phyloP scores from a whole-genome alignment of 805 yeast species.

The Ogataea pilisensis region DNA sequence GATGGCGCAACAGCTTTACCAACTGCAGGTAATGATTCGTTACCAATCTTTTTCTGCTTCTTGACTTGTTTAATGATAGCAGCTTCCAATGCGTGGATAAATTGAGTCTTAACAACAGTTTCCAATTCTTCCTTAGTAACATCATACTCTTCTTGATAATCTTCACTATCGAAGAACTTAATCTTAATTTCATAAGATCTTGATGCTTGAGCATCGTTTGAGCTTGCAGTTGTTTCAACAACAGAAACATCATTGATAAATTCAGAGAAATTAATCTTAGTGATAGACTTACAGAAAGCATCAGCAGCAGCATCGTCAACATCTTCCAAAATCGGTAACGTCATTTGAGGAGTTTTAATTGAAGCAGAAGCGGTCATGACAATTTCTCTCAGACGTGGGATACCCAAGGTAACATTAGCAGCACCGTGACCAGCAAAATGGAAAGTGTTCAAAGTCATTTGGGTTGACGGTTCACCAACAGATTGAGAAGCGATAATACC shows the following conservation, averaged over 20 bases:
- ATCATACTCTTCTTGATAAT: conserved; percentile 86
- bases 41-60: conserved; percentile 59
- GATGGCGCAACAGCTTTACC: conserved; percentile 68
- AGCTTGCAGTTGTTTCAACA: conserved; percentile 78
- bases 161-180: conserved; percentile 68
- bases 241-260: conserved; percentile 81
- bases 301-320: conserved; percentile 87
- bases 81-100: conserved; percentile 66
- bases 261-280: conserved; percentile 81
- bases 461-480: conserved; percentile 98
- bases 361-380: conserved; percentile 97
- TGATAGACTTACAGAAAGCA: conserved; percentile 85
- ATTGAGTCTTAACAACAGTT: conserved; percentile 55
- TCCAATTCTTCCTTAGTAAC: conserved; percentile 78
- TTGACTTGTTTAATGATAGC: conserved; percentile 76
- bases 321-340: conserved; percentile 75
- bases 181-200: conserved; percentile 75
- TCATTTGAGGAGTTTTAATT: conserved; percentile 99
- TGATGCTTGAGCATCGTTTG: conserved; percentile 39
- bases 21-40: conserved; percentile 53
- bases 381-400: conserved; percentile 99
- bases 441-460: conserved; percentile 95
- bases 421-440: conserved; percentile 99
- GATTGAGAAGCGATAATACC: conserved; percentile 98
- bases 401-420: conserved; percentile 98